phyloP scores from a whole-genome alignment of 1,139 yeast species.

The Saccharomyces hybrid region DNA sequence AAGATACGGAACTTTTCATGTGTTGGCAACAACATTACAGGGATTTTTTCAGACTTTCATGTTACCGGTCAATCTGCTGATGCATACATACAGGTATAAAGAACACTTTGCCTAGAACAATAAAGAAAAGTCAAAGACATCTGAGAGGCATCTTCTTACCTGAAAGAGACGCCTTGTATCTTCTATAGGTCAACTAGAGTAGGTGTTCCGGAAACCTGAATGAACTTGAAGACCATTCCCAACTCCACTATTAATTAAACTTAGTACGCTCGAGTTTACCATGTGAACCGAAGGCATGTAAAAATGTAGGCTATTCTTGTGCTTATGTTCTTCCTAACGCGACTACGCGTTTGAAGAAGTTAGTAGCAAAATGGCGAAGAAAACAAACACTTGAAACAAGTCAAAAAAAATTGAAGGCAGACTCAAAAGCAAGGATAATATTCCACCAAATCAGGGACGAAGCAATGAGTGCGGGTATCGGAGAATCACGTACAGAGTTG shows the following conservation, averaged over 20 bases:
- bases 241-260: background rate
- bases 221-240: background rate
- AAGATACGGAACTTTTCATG: too few species aligned
- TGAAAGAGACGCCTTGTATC: background rate
- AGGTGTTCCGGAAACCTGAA: background rate
- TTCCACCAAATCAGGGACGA: background rate
- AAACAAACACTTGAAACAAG: constrained; percentile 1
- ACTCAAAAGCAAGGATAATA: background rate
- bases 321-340: background rate
- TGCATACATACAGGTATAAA: background rate
- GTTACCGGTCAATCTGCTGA: background rate
- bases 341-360: background rate
- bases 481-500: constrained; percentile 77
- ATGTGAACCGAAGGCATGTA: background rate
- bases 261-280: background rate
- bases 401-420: background rate
- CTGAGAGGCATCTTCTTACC: background rate
- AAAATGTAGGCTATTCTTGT: background rate
- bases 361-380: background rate
- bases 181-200: background rate
- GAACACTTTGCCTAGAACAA: background rate
- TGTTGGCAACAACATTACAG: too few species aligned
- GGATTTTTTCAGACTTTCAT: too few species aligned
- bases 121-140: background rate
- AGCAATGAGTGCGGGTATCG: constrained; percentile 35